Base-by-base conservation (phyloP, 805 yeast species). In the Wickerhamiella alocasiicola region DNA sequence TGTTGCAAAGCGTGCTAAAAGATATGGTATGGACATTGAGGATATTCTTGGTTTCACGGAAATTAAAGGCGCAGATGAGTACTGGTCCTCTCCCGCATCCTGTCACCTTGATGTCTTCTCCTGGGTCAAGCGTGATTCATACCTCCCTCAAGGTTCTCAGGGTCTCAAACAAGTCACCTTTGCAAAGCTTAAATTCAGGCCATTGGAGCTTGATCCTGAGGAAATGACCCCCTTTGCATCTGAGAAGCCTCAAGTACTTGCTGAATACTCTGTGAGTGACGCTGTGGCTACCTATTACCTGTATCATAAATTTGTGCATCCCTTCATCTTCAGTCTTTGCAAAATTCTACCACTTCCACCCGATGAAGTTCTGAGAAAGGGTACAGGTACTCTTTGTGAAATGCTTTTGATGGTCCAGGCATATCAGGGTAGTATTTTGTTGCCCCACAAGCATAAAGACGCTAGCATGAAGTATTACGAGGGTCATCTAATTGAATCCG, bases 121-220 rank as follows among this genome's bases (percentile, higher is more conserved):
- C 50, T 91, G 99, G 99, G 99, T 93, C 9, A 84, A 91, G 55
- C 76, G 99, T 65, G 99, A 91, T 58, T 81, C 95, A 2, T 91
- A 91, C 60, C 66, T 91, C 36, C 99, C 99, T 0, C 99, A 91
- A 59, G 99, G 99, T 37, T 82, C 95, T 1, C 98, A 91, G 58
- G 98, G 98, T 66, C 70, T 91, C 56, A 91, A 91, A 60, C 96
- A 97, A 1, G 99, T 91, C 17, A 91, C 98, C 1, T 85, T 94
- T 12, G 87, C 85, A 0, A 91, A 91, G 58, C 65, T 91, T 42
- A 98, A 98, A 5, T 91, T 91, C 55, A 85, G 88, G 55, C 99
- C 99, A 4, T 78, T 87, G 12, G 98, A 91, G 61, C 66, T 91
- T 44, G 98, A 91, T 52, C 99, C 99, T 0, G 99, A 91, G 61